Percentiles rank a stretch among this genome's conserved stretches.
These are phyloP conservation scores for Porogramme epimiltina DNA, from an alignment of 1,284 basidiomycete species.

Conservation along the genomic window DNA sequence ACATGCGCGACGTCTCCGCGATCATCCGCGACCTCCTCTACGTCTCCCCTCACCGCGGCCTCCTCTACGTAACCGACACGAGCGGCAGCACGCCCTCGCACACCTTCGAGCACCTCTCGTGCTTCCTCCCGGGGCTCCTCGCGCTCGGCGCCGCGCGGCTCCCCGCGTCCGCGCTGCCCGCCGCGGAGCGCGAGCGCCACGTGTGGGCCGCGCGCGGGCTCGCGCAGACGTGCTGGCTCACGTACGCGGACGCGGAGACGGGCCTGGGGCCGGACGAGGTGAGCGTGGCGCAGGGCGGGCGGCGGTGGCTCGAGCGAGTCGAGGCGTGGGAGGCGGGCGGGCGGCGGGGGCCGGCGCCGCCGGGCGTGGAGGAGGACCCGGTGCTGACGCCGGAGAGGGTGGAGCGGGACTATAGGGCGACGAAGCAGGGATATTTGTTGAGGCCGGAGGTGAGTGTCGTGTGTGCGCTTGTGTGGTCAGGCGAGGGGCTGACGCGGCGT, in stretches of 20 bases:
- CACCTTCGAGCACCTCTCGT: conserved; percentile 73
- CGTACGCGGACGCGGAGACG: conserved; percentile 62
- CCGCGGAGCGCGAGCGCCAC: conserved; percentile 46
- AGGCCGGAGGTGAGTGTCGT: conserved; percentile 60
- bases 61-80: conserved; percentile 52
- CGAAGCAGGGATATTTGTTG: conserved; percentile 50
- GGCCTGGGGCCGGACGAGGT: conserved; percentile 67
- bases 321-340: conserved; percentile 51
- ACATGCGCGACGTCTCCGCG: conserved; percentile 59
- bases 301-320: conserved; percentile 54
- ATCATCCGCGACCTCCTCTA: conserved; percentile 68
- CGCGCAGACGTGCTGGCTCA: conserved; percentile 65
- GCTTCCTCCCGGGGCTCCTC: conserved; percentile 78
- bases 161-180: conserved; percentile 46
- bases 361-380: conserved; percentile 50
- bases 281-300: conserved; percentile 23
- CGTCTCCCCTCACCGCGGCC: conserved; percentile 60
- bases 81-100: conserved; percentile 43
- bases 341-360: conserved; percentile 43
- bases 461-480: not conserved
- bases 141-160: conserved; percentile 70
- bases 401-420: conserved; percentile 42
- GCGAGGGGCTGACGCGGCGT: not conserved
- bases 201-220: conserved; percentile 70
- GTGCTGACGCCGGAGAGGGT: conserved; percentile 22